Evolutionary conservation across 192 early-diverging fungal species (phyloP).

Genomic region (Backusella sp.): DNA sequence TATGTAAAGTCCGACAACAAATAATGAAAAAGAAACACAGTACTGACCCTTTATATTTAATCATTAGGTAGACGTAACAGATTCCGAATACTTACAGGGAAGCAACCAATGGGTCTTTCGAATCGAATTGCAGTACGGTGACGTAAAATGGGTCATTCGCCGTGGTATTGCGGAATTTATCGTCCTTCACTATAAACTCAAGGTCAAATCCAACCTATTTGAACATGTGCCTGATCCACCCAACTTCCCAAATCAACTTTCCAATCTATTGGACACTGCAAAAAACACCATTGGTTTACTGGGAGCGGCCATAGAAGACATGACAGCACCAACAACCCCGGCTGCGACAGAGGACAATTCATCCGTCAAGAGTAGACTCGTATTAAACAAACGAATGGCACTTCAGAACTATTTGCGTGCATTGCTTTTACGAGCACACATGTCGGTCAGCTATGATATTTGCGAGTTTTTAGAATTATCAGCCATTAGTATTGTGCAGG

Average conservation of each 20-base stretch:
- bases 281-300: slow-evolving; percentile 28
- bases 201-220: slow-evolving; percentile 45
- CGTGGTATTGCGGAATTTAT: slow-evolving; percentile 64
- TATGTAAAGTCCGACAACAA: slow-evolving; percentile 22
- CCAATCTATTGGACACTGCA: slow-evolving; percentile 18
- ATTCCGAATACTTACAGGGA: slow-evolving; percentile 28
- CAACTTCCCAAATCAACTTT: slow-evolving; percentile 27
- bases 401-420: slow-evolving; percentile 59
- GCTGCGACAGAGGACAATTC: slow-evolving; percentile 12
- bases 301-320: neutral
- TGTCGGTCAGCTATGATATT: slow-evolving; percentile 60
- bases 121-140: slow-evolving; percentile 72
- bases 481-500: slow-evolving; percentile 67
- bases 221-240: slow-evolving; percentile 25
- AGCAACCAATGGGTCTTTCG: slow-evolving; percentile 54
- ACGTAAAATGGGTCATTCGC: slow-evolving; percentile 72
- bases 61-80: slow-evolving; percentile 39
- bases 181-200: slow-evolving; percentile 58
- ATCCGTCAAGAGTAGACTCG: slow-evolving; percentile 12
- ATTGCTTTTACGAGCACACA: slow-evolving; percentile 56
- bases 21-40: neutral
- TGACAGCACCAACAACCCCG: neutral
- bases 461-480: slow-evolving; percentile 74
- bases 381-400: slow-evolving; percentile 45
- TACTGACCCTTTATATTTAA: neutral